A percentile compares a stretch with the other conserved stretches of the same genome.
Evolutionary conservation across 139 green algal genomes (phyloP).

Genomic region (Coelastrella sp.): DNA sequence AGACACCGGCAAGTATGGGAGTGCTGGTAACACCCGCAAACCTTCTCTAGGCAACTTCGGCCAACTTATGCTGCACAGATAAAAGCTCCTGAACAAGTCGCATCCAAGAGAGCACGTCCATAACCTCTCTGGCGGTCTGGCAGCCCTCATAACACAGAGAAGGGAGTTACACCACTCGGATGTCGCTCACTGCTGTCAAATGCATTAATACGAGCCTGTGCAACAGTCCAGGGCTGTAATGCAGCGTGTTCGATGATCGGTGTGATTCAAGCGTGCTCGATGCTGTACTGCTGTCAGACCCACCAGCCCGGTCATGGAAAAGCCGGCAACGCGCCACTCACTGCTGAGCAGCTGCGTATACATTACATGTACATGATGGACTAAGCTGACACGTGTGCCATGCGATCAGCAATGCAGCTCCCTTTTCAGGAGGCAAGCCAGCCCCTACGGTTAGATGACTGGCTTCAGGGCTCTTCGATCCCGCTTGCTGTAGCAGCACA

Average conservation of each 20-base stretch:
- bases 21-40: neutral
- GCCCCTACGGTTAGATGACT: neutral
- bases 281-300: neutral
- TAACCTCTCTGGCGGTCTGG: neutral
- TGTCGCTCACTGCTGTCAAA: neutral
- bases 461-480: neutral
- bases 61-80: too few relatives aligned
- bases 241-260: neutral
- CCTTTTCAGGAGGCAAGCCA: neutral
- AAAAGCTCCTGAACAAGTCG: neutral
- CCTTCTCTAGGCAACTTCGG: neutral
- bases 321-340: neutral
- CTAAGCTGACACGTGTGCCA: neutral
- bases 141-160: neutral
- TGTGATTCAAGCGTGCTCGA: neutral
- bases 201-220: neutral
- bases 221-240: neutral
- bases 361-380: neutral
- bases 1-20: neutral
- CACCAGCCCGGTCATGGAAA: neutral
- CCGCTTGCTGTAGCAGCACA: constrained; percentile 34
- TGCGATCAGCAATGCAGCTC: neutral
- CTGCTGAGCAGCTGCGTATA: neutral
- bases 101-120: neutral
- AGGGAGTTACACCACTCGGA: neutral